Base-by-base conservation (phyloP, 2,329 filamentous ascomycete species). In the Alternaria gaisen region DNA sequence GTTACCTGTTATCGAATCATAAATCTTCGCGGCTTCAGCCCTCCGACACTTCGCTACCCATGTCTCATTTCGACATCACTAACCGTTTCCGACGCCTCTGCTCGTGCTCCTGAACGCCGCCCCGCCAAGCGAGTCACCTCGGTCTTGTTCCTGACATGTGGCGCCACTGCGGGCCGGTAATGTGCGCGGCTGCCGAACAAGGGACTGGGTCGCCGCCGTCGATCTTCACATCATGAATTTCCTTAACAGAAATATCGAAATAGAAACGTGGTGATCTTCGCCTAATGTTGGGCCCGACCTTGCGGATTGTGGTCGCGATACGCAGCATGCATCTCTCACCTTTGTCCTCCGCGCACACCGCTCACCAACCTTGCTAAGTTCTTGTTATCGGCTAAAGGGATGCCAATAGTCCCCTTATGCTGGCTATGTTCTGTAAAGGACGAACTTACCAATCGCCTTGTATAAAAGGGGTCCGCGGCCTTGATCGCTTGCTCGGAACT, bases 71-170 rank as follows among this genome's bases (percentile, higher is more conserved):
- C 48, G 47, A 48, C 41, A 36, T 43, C 30, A 44, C 63, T 65
- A 63, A 47, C 64, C 61, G 41, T 30, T 58, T 64, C 54, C 24
- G 48, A 43, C 16, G 22, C 43, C 43, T 22, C 30, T n/a, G 60
- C 55, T 65, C 60, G 43, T 63, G 60, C 58, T 55, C 42, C 38
- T 38, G 48, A 58, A 52, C 59, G 59, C 56, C 60, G 41, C 53
- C 55, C 62, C 60, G 56, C 62, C 47, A 62, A 63, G 58, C 64
- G 61, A 56, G 47, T 30, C 51, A 53, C 38, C 44, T 52, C 43
- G 32, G 52, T 53, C 66, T 55, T 58, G 67, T 67, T 63, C 67
- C 67, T 67, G 64, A 67, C 61, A 61, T 40, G 61, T 69, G 61
- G 61, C 67, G 67, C 60, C 59, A 60, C 55, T 34, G 50, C 53